Conservation (phyloP, 441 rosid genomes). For the Codiaeum variegatum region DNA sequence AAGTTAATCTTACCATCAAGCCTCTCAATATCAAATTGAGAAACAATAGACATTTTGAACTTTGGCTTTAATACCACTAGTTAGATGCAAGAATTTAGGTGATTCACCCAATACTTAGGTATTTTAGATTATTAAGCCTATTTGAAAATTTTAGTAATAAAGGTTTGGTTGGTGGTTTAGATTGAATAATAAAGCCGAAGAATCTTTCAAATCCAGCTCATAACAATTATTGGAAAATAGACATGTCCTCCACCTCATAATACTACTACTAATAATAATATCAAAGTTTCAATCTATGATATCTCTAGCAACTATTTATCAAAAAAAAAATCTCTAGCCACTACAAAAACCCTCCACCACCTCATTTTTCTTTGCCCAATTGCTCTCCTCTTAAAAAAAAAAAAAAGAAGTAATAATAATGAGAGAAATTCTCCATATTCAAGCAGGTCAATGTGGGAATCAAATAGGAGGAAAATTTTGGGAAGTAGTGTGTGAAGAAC, state of each 20-base stretch:
- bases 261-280: constrained; percentile 17
- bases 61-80: too few species aligned
- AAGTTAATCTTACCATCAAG: too few species aligned
- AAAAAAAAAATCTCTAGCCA: too few species aligned
- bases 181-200: constrained; percentile 23
- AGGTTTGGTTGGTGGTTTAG: constrained; percentile 28
- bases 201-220: constrained; percentile 44
- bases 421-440: constrained; percentile 35
- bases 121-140: too few species aligned
- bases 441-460: constrained; percentile 36
- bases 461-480: constrained; percentile 36
- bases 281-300: constrained; percentile 21
- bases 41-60: too few species aligned
- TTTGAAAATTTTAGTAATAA: constrained; percentile 13
- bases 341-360: constrained; percentile 27
- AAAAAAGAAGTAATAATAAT: neutral
- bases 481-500: constrained; percentile 37
- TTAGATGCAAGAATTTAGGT: too few species aligned
- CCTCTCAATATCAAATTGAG: too few species aligned
- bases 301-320: constrained; percentile 25
- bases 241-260: constrained; percentile 33
- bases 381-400: constrained; percentile 3
- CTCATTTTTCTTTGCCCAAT: constrained; percentile 2
- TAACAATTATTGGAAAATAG: constrained; percentile 31
- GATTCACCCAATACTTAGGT: too few species aligned